phyloP scores from a whole-genome alignment of 225 moss, liverwort and hornwort genomes.

The Thuidium tamariscinum region DNA sequence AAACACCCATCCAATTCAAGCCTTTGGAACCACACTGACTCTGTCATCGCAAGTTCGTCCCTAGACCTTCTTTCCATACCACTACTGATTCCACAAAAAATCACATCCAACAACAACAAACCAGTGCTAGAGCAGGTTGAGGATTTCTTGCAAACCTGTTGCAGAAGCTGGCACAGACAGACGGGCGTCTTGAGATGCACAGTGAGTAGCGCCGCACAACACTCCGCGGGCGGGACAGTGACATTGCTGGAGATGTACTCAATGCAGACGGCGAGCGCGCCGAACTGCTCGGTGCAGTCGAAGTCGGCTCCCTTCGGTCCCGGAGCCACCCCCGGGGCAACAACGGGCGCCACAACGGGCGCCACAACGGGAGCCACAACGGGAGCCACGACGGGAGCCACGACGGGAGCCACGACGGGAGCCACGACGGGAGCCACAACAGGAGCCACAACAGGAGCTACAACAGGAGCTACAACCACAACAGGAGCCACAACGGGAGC shows the following conservation, averaged over 20 bases:
- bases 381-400: too few relatives aligned
- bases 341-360: background rate
- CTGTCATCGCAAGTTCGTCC: background rate
- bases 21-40: background rate
- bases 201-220: slow-evolving; percentile 13
- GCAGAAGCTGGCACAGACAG: slow-evolving; percentile 25
- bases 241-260: slow-evolving; percentile 2
- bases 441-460: background rate
- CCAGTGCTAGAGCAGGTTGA: background rate
- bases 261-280: slow-evolving; percentile 6
- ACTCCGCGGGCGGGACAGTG: background rate
- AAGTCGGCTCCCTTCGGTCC: background rate
- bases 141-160: background rate
- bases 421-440: background rate
- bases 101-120: background rate
- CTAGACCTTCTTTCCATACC: background rate
- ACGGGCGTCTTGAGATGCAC: slow-evolving; percentile 17
- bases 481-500: background rate
- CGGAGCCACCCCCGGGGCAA: background rate
- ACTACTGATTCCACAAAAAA: background rate
- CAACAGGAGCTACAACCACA: background rate
- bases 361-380: background rate
- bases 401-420: too few relatives aligned
- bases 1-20: background rate
- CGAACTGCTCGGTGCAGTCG: slow-evolving; percentile 25